Conservation (phyloP, 768 basidiomycete genomes). For the Pilatotrama ljubarskyi region DNA sequence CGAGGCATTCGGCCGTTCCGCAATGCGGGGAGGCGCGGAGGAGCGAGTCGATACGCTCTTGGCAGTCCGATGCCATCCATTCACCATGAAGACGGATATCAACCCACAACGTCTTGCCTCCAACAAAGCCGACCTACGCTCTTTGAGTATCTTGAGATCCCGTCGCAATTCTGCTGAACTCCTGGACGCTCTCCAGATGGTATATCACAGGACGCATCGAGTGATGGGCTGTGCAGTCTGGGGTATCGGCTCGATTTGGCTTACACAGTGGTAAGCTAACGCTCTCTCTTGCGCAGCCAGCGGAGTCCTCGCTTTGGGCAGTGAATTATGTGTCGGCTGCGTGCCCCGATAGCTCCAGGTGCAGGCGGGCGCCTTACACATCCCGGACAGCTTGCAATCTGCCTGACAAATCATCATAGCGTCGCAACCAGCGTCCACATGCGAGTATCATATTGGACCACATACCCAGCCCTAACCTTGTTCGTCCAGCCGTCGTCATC, state of each 20-base stretch:
- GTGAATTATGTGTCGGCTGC: neutral
- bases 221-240: neutral
- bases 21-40: too few species aligned
- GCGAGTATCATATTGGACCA: neutral
- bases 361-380: slow-evolving; percentile 1
- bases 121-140: too few species aligned
- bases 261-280: neutral
- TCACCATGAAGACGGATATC: too few species aligned
- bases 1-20: too few species aligned
- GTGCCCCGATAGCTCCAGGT: neutral
- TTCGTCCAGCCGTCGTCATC: neutral
- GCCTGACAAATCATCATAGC: slow-evolving; percentile 2
- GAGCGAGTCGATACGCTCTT: too few species aligned
- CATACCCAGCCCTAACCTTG: neutral
- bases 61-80: too few species aligned
- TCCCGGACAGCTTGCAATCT: neutral
- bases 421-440: neutral
- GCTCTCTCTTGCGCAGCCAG: too few species aligned
- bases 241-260: neutral
- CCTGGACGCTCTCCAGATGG: neutral
- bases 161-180: neutral
- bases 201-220: neutral
- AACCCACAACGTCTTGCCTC: too few species aligned
- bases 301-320: too few species aligned
- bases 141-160: neutral